Conservation (phyloP, 257 asterid genomes). For the Solanum medicagineum region DNA sequence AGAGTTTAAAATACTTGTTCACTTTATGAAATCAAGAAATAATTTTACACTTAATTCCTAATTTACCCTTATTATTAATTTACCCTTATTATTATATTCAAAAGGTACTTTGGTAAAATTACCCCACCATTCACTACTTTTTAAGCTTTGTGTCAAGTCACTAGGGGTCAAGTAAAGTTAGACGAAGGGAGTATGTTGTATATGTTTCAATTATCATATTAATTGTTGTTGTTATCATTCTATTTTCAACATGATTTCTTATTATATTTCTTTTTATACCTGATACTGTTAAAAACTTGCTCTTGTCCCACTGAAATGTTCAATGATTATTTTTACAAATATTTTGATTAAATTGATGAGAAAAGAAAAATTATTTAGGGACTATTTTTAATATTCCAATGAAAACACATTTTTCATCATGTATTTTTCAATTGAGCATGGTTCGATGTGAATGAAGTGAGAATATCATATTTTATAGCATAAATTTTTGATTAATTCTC, state of each 20-base stretch:
- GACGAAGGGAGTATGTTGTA: background rate
- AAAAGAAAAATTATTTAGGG: background rate
- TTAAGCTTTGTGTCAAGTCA: too few relatives aligned
- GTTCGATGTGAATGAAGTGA: background rate
- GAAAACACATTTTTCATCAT: too few relatives aligned
- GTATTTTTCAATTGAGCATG: background rate
- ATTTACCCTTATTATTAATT: too few relatives aligned
- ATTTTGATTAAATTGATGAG: accelerated
- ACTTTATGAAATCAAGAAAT: too few relatives aligned
- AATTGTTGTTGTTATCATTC: background rate
- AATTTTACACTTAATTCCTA: too few relatives aligned
- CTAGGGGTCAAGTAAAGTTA: too few relatives aligned
- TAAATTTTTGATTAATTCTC: background rate
- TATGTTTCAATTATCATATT: background rate
- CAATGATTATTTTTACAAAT: background rate
- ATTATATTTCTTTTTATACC: background rate
- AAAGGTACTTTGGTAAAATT: too few relatives aligned
- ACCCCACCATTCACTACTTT: too few relatives aligned
- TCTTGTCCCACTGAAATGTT: background rate
- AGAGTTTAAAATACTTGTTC: too few relatives aligned
- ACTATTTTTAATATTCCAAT: background rate
- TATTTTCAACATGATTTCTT: background rate
- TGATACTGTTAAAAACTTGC: background rate
- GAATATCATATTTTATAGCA: background rate
- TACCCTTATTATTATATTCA: too few relatives aligned